A percentile compares a stretch with the other conserved stretches of the same genome.
Conservation (phyloP, 163 green algal species). For the Coccomyxa subellipsoidea region DNA sequence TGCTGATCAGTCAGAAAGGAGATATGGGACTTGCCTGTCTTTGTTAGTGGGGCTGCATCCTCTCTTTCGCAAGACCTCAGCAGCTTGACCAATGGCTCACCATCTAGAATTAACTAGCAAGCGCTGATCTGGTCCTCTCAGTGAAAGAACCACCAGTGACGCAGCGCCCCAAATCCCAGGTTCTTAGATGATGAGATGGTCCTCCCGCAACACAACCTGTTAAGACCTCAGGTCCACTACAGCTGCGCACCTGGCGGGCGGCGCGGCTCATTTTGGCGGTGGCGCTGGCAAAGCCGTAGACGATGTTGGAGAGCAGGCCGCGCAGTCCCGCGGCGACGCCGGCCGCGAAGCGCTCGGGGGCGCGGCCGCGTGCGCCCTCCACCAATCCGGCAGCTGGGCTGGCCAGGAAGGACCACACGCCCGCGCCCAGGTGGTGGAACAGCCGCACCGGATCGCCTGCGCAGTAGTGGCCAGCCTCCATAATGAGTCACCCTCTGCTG, state of each 20-base stretch:
- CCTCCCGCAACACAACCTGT: neutral
- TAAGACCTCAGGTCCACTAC: neutral
- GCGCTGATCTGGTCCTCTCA: no score
- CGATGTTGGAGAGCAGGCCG: constrained; percentile 38
- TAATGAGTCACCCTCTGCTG: no score
- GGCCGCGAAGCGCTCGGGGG: constrained; percentile 19
- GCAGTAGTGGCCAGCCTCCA: neutral
- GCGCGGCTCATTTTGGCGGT: constrained; percentile 39
- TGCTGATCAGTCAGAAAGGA: no score
- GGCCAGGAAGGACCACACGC: constrained; percentile 78
- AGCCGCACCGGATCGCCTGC: constrained; percentile 70
- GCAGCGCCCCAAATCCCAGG: no score
- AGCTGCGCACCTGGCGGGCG: constrained; percentile 28
- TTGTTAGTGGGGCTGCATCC: no score
- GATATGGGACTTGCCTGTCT: no score
- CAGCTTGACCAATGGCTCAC: no score
- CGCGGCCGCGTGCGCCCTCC: constrained; percentile 34
- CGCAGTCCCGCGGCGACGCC: constrained; percentile 25
- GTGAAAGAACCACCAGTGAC: no score
- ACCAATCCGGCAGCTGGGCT: constrained; percentile 57
- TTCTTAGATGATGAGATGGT: neutral
- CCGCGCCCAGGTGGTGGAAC: constrained; percentile 68
- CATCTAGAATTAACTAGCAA: no score
- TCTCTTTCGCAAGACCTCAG: no score
- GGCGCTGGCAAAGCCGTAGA: constrained; percentile 48